A percentile compares a stretch with the other conserved stretches of the same genome.
phyloP scores from a whole-genome alignment of 768 basidiomycete species.

The Lentinus tigrinus region DNA sequence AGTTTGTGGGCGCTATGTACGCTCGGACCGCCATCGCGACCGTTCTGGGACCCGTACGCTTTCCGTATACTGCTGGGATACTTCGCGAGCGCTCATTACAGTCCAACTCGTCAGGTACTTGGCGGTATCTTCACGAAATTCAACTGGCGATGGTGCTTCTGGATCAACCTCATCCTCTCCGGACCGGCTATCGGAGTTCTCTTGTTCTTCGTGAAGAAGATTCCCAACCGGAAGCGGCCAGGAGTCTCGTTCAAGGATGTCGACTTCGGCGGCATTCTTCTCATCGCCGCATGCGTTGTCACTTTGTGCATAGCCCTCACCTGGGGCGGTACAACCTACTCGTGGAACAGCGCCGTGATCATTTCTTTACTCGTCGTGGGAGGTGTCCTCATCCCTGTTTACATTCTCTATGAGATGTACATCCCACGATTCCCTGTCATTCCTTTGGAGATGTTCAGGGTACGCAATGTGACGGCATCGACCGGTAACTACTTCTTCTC shows the following conservation, averaged over 20 bases:
- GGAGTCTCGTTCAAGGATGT: conserved; percentile 11
- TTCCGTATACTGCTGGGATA: background rate
- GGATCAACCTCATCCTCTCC: conserved; percentile 19
- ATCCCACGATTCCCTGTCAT: conserved; percentile 4
- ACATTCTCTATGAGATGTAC: conserved; percentile 21
- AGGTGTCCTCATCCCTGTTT: conserved; percentile 14
- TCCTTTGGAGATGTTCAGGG: conserved; percentile 3
- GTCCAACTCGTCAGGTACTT: background rate
- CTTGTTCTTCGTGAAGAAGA: conserved; percentile 19
- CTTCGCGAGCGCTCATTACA: background rate
- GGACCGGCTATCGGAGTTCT: conserved; percentile 21
- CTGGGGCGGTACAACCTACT: conserved; percentile 16
- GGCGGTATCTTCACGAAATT: conserved; percentile 24
- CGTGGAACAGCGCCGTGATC: conserved; percentile 19
- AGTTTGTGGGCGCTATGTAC: conserved; percentile 7
- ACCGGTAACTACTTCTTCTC: conserved; percentile 8
- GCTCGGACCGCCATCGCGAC: conserved; percentile 1
- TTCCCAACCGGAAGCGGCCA: conserved; percentile 20
- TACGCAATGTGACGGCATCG: conserved; percentile 2
- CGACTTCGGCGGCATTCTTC: conserved; percentile 28
- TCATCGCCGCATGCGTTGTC: conserved; percentile 24
- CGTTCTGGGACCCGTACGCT: conserved; percentile 2
- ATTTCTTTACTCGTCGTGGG: conserved; percentile 26
- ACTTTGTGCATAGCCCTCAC: conserved; percentile 28
- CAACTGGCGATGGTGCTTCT: conserved; percentile 31